These are phyloP conservation scores for Cutaneotrichosporon spelunceum DNA, from an alignment of 1,284 basidiomycete species.

Conservation along the genomic window DNA sequence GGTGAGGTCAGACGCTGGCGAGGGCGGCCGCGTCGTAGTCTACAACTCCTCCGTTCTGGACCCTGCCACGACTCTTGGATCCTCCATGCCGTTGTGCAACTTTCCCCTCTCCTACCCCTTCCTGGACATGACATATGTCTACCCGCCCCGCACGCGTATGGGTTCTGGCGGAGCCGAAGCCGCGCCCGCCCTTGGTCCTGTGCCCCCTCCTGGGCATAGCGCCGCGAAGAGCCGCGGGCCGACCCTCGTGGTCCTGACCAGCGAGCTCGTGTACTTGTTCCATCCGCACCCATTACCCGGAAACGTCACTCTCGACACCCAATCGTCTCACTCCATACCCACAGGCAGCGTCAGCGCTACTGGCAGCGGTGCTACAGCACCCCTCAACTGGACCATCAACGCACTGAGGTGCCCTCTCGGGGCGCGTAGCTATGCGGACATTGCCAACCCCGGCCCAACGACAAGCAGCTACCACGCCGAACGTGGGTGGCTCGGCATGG, in stretches of 20 bases:
- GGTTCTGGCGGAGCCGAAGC: constrained; percentile 9
- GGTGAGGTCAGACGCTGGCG: constrained; percentile 10
- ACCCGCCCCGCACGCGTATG: constrained; percentile 32
- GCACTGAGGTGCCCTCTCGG: constrained; percentile 29
- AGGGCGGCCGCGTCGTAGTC: constrained; percentile 18
- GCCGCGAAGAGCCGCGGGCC: constrained; percentile 28
- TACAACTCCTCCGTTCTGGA: constrained; percentile 32
- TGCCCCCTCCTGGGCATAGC: constrained; percentile 24
- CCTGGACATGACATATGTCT: constrained; percentile 33
- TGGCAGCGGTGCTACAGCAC: constrained; percentile 11
- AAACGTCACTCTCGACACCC: constrained; percentile 20
- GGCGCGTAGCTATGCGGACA: constrained; percentile 17
- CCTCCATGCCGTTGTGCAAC: constrained; percentile 28
- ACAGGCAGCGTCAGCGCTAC: constrained; percentile 14
- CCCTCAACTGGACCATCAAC: constrained; percentile 30
- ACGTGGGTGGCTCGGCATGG: constrained; percentile 40
- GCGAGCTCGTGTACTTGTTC: constrained; percentile 29
- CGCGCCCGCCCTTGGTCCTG: constrained; percentile 32
- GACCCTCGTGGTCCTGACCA: constrained; percentile 30
- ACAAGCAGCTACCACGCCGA: constrained; percentile 13
- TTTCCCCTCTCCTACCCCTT: constrained; percentile 29
- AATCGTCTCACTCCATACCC: constrained; percentile 13
- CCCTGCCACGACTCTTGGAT: constrained; percentile 19
- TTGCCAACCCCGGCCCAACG: constrained; percentile 15
- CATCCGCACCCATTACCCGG: constrained; percentile 27